Percentiles rank a stretch among this genome's conserved stretches.
Evolutionary conservation across 768 basidiomycete species (phyloP).

Genomic region (Suillus sp.): DNA sequence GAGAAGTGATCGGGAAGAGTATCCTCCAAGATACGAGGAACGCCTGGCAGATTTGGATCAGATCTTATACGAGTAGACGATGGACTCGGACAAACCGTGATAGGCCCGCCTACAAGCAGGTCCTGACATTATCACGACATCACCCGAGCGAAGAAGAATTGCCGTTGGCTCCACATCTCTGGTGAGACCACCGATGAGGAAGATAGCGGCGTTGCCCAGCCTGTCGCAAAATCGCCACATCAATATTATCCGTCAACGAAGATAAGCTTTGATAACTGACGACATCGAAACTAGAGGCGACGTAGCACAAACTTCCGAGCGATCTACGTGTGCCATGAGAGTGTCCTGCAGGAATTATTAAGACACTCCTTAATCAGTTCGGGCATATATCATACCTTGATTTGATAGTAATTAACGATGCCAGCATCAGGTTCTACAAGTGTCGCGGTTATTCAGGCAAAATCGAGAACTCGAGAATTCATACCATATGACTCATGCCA

Average conservation of each 20-base stretch:
- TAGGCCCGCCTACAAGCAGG: constrained; percentile 83
- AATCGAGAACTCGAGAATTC: constrained; percentile 11
- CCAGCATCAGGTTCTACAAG: constrained; percentile 88
- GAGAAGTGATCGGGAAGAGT: constrained; percentile 69
- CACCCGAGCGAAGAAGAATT: constrained; percentile 88
- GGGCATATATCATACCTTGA: constrained; percentile 44
- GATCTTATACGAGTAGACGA: not conserved
- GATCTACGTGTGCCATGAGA: constrained; percentile 97
- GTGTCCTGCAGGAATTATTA: constrained; percentile 59
- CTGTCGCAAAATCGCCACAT: constrained; percentile 38
- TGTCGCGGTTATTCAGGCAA: constrained; percentile 10
- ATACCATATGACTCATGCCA: constrained; percentile 86
- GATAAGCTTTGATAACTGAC: constrained; percentile 45
- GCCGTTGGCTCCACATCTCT: constrained; percentile 77
- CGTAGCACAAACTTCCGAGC: constrained; percentile 90
- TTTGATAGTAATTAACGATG: constrained; percentile 95
- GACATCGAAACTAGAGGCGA: constrained; percentile 93
- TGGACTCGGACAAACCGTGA: constrained; percentile 65
- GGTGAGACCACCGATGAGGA: constrained; percentile 85
- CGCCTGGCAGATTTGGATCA: constrained; percentile 45
- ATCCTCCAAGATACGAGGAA: constrained; percentile 84
- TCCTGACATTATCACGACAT: constrained; percentile 92
- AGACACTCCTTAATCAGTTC: not conserved
- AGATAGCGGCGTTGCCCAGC: constrained; percentile 85
- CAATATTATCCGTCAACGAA: not conserved